These are phyloP conservation scores for Trichoderma gracile DNA, from an alignment of 2,329 filamentous ascomycete genomes.

Conservation along the genomic window DNA sequence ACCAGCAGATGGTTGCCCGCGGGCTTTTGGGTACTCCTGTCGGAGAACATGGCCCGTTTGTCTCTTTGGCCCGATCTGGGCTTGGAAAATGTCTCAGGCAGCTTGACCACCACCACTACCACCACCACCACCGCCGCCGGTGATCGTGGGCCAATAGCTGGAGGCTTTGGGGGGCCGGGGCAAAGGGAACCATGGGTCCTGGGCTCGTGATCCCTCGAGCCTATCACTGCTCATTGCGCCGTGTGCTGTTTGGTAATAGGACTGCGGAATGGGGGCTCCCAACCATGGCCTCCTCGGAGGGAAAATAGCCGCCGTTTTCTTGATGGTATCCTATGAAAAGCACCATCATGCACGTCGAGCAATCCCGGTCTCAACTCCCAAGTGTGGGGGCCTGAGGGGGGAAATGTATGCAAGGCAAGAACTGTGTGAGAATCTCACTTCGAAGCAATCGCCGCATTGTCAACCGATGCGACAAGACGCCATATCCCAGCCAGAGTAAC, in stretches of 20 bases:
- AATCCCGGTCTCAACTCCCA: slow-evolving; percentile 7
- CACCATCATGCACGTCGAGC: background rate
- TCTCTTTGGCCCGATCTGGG: background rate
- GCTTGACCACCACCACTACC: slow-evolving; percentile 1
- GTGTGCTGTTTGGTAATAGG: slow-evolving; percentile 7
- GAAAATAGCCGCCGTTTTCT: slow-evolving; percentile 6
- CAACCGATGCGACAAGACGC: background rate
- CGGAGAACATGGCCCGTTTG: background rate
- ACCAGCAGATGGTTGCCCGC: slow-evolving; percentile 4
- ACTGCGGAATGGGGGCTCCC: slow-evolving; percentile 5
- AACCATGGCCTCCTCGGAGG: slow-evolving; percentile 1
- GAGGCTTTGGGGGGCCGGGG: background rate
- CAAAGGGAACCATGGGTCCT: background rate
- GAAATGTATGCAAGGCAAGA: background rate
- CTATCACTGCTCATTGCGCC: background rate
- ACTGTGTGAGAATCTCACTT: background rate
- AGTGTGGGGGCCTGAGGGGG: slow-evolving; percentile 7
- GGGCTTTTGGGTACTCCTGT: background rate
- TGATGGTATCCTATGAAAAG: slow-evolving; percentile 3
- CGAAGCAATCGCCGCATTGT: background rate
- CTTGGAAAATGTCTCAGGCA: slow-evolving; percentile 3
- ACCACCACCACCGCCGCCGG: background rate
- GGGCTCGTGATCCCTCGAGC: slow-evolving; percentile 12
- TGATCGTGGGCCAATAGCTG: slow-evolving; percentile 17
- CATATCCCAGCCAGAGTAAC: background rate